Percentiles rank a stretch among this genome's conserved stretches.
These are phyloP conservation scores for Pneumocystis jirovecii DNA, from an alignment of 1,139 yeast species.

Conservation along the genomic window DNA sequence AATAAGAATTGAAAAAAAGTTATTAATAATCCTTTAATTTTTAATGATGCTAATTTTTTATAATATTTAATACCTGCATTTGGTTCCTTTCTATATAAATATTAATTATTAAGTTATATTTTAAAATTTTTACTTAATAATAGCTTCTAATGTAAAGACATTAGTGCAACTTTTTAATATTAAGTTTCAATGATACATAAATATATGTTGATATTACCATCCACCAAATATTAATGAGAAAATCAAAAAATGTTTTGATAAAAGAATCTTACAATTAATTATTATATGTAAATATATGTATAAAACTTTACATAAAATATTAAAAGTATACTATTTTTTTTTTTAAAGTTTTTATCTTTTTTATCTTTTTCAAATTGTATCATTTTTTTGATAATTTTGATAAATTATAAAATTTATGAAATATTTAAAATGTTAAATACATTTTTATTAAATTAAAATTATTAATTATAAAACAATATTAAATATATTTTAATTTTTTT, in stretches of 20 bases:
- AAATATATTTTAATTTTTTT: neutral
- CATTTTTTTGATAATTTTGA: neutral
- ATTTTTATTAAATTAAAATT: neutral
- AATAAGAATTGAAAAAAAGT: constrained; percentile 49
- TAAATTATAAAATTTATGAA: neutral
- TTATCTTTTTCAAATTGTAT: neutral
- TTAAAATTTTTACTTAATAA: constrained; percentile 23
- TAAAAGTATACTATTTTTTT: neutral
- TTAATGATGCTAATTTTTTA: neutral
- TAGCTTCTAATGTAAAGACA: constrained; percentile 46
- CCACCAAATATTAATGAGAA: constrained; percentile 47
- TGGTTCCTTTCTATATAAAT: constrained; percentile 20
- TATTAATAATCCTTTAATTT: constrained; percentile 25
- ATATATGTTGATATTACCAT: constrained; percentile 17
- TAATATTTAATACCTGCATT: constrained; percentile 28
- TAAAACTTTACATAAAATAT: neutral
- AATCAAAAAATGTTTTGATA: constrained; percentile 16
- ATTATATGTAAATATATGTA: neutral
- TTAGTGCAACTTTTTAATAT: constrained; percentile 37
- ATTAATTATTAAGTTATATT: neutral
- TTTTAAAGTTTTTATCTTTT: neutral
- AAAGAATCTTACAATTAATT: neutral
- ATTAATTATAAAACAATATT: neutral
- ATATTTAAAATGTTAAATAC: neutral
- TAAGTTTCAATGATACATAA: neutral